Conservation (phyloP, 129 eudicot species). For the Flaveria brownii region DNA sequence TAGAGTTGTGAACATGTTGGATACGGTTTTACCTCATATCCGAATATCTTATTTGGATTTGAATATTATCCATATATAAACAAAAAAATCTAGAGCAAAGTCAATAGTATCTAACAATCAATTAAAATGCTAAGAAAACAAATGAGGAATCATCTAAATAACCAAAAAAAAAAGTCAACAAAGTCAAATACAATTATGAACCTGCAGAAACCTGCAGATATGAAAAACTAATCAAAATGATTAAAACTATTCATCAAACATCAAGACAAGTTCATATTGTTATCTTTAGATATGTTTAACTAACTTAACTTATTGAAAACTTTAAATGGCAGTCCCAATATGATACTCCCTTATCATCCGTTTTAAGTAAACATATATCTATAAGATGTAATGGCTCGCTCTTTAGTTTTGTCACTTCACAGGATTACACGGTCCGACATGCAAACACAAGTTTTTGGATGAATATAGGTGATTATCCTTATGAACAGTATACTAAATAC, state of each 20-base stretch:
- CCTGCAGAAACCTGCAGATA: background rate
- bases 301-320: background rate
- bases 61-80: background rate
- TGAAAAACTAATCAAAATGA: background rate
- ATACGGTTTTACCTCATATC: background rate
- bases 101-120: background rate
- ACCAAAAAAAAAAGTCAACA: too few relatives aligned
- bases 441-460: background rate
- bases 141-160: too few relatives aligned
- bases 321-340: constrained; percentile 3
- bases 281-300: background rate
- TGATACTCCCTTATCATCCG: background rate
- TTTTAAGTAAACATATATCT: background rate
- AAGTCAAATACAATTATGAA: too few relatives aligned
- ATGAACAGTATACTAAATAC: background rate
- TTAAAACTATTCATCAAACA: background rate
- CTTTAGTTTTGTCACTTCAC: background rate
- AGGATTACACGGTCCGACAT: constrained; percentile 4
- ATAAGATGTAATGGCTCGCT: background rate
- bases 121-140: background rate
- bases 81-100: background rate
- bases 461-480: background rate
- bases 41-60: background rate
- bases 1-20: background rate
- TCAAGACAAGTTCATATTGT: background rate